Base-by-base conservation (phyloP, 768 basidiomycete genomes). In the Boletus insuetus region DNA sequence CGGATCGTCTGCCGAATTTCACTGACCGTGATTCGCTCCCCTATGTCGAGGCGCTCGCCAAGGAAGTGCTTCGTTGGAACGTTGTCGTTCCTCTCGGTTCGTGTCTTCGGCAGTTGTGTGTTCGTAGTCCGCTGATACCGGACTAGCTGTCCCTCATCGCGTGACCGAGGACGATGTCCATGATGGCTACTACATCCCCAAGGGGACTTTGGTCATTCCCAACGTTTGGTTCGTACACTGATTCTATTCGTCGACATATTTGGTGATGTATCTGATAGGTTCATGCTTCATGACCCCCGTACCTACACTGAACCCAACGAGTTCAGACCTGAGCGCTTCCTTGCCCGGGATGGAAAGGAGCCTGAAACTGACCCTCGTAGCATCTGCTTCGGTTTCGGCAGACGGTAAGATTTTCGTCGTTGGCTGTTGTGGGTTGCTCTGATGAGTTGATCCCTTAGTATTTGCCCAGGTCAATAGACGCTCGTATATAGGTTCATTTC, bases 341-440 rank as follows among this genome's bases (percentile, higher is more conserved):
- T 87, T 32, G 70, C 74, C 2, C 49, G 49, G 14, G 58, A 65
- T 5, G 66, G 63, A 39, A 66, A 69, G 40, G 58, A 68, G 42
- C 77, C 77, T 31, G 82, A 86, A 62, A 66, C 62, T 19, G 85
- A 87, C 67, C 83, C 85, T 55, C 81, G 81, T 51, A 75, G 75
- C 46, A 65, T 84, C 45, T 84, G 81, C 61, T 89, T 87, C 69
- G 87, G 87, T 8, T 89, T 87, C 63, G 87, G 87, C 46, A 75
- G 87, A 70, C 79, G 87, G 64, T 70, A 68, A 19, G 75, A 47
- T 46, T 11, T 47, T 51, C 34, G 48, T 29, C 8, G 54, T 45
- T 29, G 24, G 43, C 32, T 14, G 45, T 43, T 46, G 56, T 50
- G 35, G 35, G 38, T 22, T 44, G 17, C 40, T 32, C 54, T 55